phyloP scores from a whole-genome alignment of 2,329 filamentous ascomycete species.

The Diaporthe sp. region DNA sequence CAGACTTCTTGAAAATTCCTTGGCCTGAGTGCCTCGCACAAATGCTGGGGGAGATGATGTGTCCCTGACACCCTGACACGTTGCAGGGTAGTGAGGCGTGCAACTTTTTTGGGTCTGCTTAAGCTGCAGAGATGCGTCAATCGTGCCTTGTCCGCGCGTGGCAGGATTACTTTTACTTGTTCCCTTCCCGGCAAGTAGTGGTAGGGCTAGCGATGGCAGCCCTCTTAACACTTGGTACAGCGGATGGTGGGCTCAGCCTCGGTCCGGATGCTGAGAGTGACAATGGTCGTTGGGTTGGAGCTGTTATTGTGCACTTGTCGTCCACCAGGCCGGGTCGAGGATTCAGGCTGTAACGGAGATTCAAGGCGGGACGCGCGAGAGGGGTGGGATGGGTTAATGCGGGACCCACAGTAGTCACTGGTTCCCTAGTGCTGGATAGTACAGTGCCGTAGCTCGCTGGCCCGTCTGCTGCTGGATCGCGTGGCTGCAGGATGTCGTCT shows the following conservation, averaged over 20 bases:
- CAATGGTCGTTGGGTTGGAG: conserved; percentile 31
- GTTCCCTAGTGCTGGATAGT: conserved; percentile 46
- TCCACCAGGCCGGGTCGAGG: conserved; percentile 32
- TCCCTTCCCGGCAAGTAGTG: conserved; percentile 45
- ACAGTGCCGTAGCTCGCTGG: conserved; percentile 37
- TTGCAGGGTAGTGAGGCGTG: conserved; percentile 70
- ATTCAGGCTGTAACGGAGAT: conserved; percentile 45
- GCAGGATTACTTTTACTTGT: conserved; percentile 50
- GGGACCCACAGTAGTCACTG: conserved; percentile 51
- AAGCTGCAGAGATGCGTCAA: conserved; percentile 70
- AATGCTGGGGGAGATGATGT: conserved; percentile 70
- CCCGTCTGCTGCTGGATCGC: conserved; percentile 48
- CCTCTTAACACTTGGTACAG: conserved; percentile 57
- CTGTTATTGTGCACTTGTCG: conserved; percentile 31
- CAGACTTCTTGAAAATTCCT: conserved; percentile 73
- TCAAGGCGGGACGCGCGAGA: conserved; percentile 47
- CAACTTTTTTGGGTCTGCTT: conserved; percentile 62
- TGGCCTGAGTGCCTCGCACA: conserved; percentile 70
- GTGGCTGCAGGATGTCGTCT: conserved; percentile 48
- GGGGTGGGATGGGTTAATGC: conserved; percentile 54
- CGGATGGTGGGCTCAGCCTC: conserved; percentile 49
- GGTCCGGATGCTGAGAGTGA: conserved; percentile 40
- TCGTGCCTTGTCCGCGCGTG: conserved; percentile 53
- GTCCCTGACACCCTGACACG: conserved; percentile 68
- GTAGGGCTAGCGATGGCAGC: conserved; percentile 57